phyloP scores from a whole-genome alignment of 2,329 filamentous ascomycete genomes.

The Magnaporthiopsis poae region DNA sequence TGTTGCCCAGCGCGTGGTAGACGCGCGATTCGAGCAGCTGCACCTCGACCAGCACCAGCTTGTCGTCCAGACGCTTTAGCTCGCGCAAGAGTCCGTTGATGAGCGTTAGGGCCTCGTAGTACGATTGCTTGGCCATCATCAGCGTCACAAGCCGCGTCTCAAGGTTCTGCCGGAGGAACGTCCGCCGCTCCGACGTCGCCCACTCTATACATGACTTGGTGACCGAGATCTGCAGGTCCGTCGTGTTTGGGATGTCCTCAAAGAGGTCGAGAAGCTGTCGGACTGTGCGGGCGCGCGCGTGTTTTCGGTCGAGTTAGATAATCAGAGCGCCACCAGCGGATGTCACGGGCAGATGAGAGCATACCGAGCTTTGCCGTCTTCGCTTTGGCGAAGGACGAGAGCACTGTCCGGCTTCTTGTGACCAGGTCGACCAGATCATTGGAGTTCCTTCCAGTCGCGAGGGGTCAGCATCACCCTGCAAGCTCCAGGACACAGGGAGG shows the following conservation, averaged over 20 bases:
- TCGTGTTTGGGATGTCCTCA: constrained; percentile 83
- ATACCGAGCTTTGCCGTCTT: constrained; percentile 96
- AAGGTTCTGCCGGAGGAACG: constrained; percentile 94
- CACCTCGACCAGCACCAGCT: constrained; percentile 93
- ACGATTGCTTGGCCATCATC: constrained; percentile 94
- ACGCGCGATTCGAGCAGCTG: constrained; percentile 94
- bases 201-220: constrained; percentile 99
- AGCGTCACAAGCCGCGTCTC: constrained; percentile 88
- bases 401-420: constrained; percentile 76
- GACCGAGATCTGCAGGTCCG: constrained; percentile 85
- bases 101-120: constrained; percentile 91
- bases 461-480: not conserved
- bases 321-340: not conserved
- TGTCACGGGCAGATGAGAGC: constrained; percentile 19
- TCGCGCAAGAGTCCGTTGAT: constrained; percentile 95
- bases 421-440: constrained; percentile 83
- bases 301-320: not conserved
- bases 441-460: constrained; percentile 46
- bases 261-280: constrained; percentile 95
- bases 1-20: constrained; percentile 94
- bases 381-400: constrained; percentile 95
- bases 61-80: constrained; percentile 95
- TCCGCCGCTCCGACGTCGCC: constrained; percentile 87
- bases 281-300: constrained; percentile 45
- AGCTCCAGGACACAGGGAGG: constrained; percentile 9